Percentiles rank a stretch among this genome's conserved stretches.
These are phyloP conservation scores for Phaeosphaeria sp. DNA, from an alignment of 2,329 filamentous ascomycete genomes.

Conservation along the genomic window DNA sequence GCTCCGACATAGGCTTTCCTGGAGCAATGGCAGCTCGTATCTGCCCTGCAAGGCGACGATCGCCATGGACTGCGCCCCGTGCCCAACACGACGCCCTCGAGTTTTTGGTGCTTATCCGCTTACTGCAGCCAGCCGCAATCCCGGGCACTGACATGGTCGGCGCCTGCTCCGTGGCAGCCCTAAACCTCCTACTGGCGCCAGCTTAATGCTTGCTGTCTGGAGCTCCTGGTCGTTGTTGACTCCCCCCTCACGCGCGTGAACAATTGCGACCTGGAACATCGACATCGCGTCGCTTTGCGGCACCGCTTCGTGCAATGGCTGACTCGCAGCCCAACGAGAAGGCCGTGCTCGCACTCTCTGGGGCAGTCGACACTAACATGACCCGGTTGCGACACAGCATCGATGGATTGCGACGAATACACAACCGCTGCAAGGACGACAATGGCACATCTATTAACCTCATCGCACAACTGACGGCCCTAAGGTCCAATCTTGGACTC, in stretches of 20 bases:
- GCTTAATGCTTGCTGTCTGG: conserved; percentile 9
- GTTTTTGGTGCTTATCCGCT: conserved; percentile 12
- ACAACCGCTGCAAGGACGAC: conserved; percentile 42
- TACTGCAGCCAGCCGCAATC: conserved; percentile 4
- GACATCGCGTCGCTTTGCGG: conserved; percentile 13
- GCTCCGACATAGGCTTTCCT: background rate
- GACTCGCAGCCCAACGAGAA: conserved; percentile 36
- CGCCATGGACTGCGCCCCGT: background rate
- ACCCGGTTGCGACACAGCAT: conserved; percentile 40
- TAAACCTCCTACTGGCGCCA: conserved; percentile 11
- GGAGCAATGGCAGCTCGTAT: background rate
- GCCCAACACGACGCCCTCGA: background rate
- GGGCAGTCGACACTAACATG: conserved; percentile 36
- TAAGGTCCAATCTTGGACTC: conserved; percentile 42
- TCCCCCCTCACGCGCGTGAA: background rate
- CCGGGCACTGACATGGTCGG: conserved; percentile 8
- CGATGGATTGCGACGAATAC: conserved; percentile 41
- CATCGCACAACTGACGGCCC: conserved; percentile 43
- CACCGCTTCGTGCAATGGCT: conserved; percentile 27
- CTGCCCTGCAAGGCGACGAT: background rate
- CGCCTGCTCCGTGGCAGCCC: conserved; percentile 8
- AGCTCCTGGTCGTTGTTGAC: background rate
- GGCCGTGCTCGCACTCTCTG: conserved; percentile 35
- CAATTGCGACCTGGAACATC: conserved; percentile 6
- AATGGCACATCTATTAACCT: conserved; percentile 43